A percentile compares a stretch with the other conserved stretches of the same genome.
Evolutionary conservation across 2,329 filamentous ascomycete genomes (phyloP).

Genomic region (Basipetospora chlamydospora): DNA sequence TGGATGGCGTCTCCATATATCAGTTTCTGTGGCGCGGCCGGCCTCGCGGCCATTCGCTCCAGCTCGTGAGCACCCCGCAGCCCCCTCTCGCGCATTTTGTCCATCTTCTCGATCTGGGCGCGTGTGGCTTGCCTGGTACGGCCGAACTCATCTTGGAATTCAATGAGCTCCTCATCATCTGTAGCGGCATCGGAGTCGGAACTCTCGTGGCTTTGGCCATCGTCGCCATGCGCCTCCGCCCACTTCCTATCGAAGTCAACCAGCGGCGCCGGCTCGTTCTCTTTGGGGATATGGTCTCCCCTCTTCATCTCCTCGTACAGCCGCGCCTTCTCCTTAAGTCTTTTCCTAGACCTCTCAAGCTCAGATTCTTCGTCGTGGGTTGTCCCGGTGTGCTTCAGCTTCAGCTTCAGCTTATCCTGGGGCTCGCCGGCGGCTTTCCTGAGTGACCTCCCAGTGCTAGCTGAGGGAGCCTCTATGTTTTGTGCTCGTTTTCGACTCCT

Average conservation of each 20-base stretch:
- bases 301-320: constrained; percentile 82
- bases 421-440: neutral
- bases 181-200: constrained; percentile 7
- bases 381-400: neutral
- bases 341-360: constrained; percentile 56
- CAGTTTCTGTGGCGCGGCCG: constrained; percentile 50
- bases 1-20: constrained; percentile 84
- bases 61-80: constrained; percentile 44
- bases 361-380: constrained; percentile 26
- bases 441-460: neutral
- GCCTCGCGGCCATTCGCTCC: constrained; percentile 54
- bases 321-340: constrained; percentile 81
- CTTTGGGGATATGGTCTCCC: constrained; percentile 61
- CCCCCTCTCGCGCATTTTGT: constrained; percentile 38
- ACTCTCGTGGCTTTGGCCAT: constrained; percentile 21
- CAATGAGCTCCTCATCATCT: constrained; percentile 50
- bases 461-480: neutral
- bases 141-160: constrained; percentile 86
- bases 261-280: constrained; percentile 50
- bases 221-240: constrained; percentile 46
- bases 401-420: neutral
- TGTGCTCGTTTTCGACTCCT: constrained; percentile 23
- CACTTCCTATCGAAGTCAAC: constrained; percentile 96
- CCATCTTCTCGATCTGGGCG: constrained; percentile 49
- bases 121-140: constrained; percentile 61